Percentiles rank a stretch among this genome's conserved stretches.
Conservation (phyloP, 208 protist species). For the Trypanosoma congolense region DNA sequence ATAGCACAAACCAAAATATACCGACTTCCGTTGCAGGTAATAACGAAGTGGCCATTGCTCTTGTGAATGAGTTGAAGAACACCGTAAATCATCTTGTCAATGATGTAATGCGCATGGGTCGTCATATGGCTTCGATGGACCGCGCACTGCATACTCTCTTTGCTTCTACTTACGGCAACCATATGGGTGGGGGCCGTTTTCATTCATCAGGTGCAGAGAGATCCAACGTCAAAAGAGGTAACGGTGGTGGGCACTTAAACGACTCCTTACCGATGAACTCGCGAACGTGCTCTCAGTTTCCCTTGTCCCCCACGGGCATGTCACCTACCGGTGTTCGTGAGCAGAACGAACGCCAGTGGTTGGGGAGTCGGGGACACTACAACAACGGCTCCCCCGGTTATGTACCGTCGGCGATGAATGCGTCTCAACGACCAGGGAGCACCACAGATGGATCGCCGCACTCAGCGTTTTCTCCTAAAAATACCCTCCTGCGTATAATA, state of each 20-base stretch:
- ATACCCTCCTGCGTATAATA: not conserved
- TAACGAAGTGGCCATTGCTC: conserved; percentile 17
- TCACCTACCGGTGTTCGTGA: not conserved
- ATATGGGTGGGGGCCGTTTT: not conserved
- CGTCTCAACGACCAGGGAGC: not conserved
- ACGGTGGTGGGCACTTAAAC: not conserved
- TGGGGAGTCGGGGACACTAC: not conserved
- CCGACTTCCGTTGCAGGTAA: not conserved
- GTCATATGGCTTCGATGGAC: conserved; percentile 34
- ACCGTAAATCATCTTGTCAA: conserved; percentile 24
- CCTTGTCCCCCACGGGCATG: not conserved
- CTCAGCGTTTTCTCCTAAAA: conserved; percentile 4
- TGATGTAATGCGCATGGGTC: conserved; percentile 34
- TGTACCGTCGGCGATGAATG: not conserved
- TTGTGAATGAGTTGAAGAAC: conserved; percentile 40
- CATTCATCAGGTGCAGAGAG: not conserved
- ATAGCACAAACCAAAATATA: not conserved
- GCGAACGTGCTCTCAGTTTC: not conserved
- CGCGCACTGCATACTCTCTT: conserved; percentile 6
- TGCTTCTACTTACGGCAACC: conserved; percentile 1
- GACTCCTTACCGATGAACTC: not conserved
- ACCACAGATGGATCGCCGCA: conserved; percentile 6
- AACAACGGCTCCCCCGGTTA: not conserved
- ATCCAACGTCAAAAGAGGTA: not conserved
- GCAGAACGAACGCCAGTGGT: not conserved